phyloP scores from a whole-genome alignment of 2,329 filamentous ascomycete species.

The Samsoniella hepiali region DNA sequence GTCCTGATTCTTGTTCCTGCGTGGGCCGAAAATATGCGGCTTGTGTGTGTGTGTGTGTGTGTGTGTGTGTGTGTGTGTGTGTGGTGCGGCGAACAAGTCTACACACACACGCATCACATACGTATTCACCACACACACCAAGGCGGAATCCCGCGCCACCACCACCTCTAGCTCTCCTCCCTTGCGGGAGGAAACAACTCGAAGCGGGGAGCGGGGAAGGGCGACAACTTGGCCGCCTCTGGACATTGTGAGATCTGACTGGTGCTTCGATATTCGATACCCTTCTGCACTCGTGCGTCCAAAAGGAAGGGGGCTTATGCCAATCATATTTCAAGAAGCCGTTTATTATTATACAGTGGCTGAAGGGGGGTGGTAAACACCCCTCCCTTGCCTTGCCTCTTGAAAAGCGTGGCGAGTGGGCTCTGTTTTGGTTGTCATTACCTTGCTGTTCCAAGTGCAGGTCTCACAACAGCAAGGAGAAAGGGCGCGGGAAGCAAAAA shows the following conservation, averaged over 20 bases:
- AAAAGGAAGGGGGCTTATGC: not conserved
- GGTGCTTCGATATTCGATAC: not conserved
- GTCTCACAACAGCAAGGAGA: conserved; percentile 1
- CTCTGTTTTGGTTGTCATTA: not conserved
- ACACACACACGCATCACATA: not conserved
- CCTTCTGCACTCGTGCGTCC: not conserved
- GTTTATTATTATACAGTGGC: not conserved
- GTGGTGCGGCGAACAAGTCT: not conserved
- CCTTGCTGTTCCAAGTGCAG: not conserved
- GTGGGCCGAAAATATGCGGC: not conserved
- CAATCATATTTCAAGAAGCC: not conserved
- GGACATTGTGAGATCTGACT: not conserved
- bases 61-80: no score
- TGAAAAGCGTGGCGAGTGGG: conserved; percentile 1
- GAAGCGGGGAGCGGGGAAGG: not conserved
- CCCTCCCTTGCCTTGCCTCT: not conserved
- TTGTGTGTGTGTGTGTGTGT: not conserved
- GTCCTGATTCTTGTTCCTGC: not conserved
- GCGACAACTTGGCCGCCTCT: not conserved
- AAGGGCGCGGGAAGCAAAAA: not conserved
- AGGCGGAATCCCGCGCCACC: not conserved
- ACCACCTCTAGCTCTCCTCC: not conserved
- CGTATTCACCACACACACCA: not conserved
- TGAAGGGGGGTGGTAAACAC: not conserved
- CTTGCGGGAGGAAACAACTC: not conserved